phyloP scores from a whole-genome alignment of 352 stramenopile species.

The Phytophthora ohioensis region DNA sequence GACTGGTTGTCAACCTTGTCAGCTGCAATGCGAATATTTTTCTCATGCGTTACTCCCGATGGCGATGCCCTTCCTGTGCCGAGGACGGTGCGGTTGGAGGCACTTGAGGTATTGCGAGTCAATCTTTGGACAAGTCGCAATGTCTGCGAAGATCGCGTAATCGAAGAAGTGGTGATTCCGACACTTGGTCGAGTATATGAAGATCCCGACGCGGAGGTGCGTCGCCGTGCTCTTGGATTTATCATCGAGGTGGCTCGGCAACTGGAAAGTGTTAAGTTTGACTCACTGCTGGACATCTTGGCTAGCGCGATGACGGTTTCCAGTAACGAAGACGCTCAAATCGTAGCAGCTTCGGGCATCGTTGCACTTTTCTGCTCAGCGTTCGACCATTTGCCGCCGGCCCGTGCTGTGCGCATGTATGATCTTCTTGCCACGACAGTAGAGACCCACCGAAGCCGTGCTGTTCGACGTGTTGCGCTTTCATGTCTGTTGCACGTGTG shows the following conservation, averaged over 20 bases:
- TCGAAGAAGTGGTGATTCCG: slow-evolving; percentile 86
- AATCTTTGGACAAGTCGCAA: slow-evolving; percentile 82
- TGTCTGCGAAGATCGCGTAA: slow-evolving; percentile 85
- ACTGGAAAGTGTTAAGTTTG: slow-evolving; percentile 86
- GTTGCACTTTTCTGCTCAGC: slow-evolving; percentile 80
- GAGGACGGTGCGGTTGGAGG: slow-evolving; percentile 64
- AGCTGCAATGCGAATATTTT: slow-evolving; percentile 70
- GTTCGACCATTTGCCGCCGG: slow-evolving; percentile 83
- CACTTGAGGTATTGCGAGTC: slow-evolving; percentile 72
- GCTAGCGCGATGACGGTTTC: slow-evolving; percentile 73
- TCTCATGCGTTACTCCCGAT: slow-evolving; percentile 43
- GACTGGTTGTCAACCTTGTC: slow-evolving; percentile 75
- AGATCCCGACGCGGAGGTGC: slow-evolving; percentile 69
- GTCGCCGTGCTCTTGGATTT: slow-evolving; percentile 63
- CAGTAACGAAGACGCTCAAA: slow-evolving; percentile 73
- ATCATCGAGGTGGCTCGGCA: slow-evolving; percentile 76
- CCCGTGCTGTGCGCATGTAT: slow-evolving; percentile 80
- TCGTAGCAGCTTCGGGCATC: slow-evolving; percentile 64
- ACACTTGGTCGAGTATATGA: slow-evolving; percentile 75
- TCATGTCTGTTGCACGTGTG: slow-evolving; percentile 77
- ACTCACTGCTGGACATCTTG: slow-evolving; percentile 80
- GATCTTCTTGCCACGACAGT: slow-evolving; percentile 74
- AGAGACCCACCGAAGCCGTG: slow-evolving; percentile 70
- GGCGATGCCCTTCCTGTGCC: slow-evolving; percentile 48
- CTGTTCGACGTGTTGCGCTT: slow-evolving; percentile 70